Percentiles rank a stretch among this genome's conserved stretches.
phyloP scores from a whole-genome alignment of 2,329 filamentous ascomycete species.

The Aspergillus novofumigatus region DNA sequence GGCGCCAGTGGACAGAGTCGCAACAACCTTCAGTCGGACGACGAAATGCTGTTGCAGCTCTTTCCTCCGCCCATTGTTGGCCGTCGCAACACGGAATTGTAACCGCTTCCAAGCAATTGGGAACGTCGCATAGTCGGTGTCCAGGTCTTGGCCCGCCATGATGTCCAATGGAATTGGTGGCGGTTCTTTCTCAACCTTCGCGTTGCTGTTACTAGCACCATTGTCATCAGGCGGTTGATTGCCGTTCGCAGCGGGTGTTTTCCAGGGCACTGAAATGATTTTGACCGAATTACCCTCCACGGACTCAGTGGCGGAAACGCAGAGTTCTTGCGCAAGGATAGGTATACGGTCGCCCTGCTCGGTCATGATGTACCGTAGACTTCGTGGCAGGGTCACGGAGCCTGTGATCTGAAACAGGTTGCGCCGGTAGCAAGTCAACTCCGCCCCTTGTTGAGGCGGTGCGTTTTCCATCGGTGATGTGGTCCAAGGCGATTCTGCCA shows the following conservation, averaged over 20 bases:
- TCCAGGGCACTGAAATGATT: conserved; percentile 96
- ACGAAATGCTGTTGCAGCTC: conserved; percentile 96
- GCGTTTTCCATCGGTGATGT: conserved; percentile 52
- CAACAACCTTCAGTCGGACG: conserved; percentile 78
- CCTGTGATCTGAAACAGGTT: conserved; percentile 97
- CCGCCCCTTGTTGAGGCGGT: conserved; percentile 52
- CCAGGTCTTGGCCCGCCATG: conserved; percentile 62
- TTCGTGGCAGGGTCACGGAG: conserved; percentile 74
- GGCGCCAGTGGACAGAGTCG: conserved; percentile 75
- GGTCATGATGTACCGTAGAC: conserved; percentile 73
- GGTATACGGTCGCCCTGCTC: conserved; percentile 81
- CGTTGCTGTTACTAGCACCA: conserved; percentile 37
- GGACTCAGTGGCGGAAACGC: conserved; percentile 88
- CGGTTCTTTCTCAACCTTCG: conserved; percentile 78
- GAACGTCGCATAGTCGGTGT: conserved; percentile 82
- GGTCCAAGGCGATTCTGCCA: conserved; percentile 62
- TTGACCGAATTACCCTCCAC: conserved; percentile 89
- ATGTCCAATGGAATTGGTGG: conserved; percentile 70
- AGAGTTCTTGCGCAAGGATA: conserved; percentile 77
- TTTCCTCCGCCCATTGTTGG: conserved; percentile 91
- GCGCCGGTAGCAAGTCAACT: conserved; percentile 91
- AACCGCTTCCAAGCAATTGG: conserved; percentile 91
- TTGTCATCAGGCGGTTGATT: conserved; percentile 44
- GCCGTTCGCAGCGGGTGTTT: conserved; percentile 74
- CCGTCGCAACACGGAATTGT: conserved; percentile 91